These are phyloP conservation scores for Phytophthora pinifolia DNA, from an alignment of 352 stramenopile species.

Conservation along the genomic window DNA sequence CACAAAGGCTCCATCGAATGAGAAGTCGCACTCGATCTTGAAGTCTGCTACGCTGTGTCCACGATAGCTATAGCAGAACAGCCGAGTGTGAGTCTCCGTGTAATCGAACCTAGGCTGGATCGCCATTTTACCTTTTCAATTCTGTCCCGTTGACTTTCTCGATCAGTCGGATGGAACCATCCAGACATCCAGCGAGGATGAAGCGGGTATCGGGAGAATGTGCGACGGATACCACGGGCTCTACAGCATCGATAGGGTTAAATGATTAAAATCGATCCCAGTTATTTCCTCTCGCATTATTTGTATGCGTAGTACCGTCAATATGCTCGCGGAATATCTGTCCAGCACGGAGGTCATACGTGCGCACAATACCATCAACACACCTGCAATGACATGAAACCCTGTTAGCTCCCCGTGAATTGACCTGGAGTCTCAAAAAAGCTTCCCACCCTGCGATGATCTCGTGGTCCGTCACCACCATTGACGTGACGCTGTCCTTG, in stretches of 20 bases:
- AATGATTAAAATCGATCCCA: not conserved
- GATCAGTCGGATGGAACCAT: slow-evolving; percentile 74
- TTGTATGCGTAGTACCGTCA: too few relatives aligned
- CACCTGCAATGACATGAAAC: slow-evolving; percentile 39
- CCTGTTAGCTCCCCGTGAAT: not conserved
- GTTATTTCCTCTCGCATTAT: not conserved
- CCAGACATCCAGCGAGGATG: slow-evolving; percentile 76
- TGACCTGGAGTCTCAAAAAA: slow-evolving; percentile 1
- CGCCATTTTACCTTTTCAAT: slow-evolving; percentile 57
- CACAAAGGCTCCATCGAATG: slow-evolving; percentile 60
- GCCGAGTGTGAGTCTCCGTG: slow-evolving; percentile 5
- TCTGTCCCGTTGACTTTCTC: slow-evolving; percentile 65
- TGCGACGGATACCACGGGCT: slow-evolving; percentile 76
- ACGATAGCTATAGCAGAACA: slow-evolving; percentile 43
- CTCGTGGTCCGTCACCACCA: slow-evolving; percentile 74
- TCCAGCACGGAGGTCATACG: slow-evolving; percentile 80
- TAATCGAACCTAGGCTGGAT: too few relatives aligned
- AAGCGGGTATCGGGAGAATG: slow-evolving; percentile 74
- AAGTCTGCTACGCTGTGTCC: slow-evolving; percentile 67
- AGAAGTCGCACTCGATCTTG: slow-evolving; percentile 71
- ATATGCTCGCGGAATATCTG: slow-evolving; percentile 74
- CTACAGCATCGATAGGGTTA: slow-evolving; percentile 28
- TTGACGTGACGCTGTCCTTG: slow-evolving; percentile 87
- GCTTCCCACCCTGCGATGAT: slow-evolving; percentile 69
- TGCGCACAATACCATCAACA: slow-evolving; percentile 83